phyloP scores from a whole-genome alignment of 2,329 filamentous ascomycete species.

The Pseudocercospora pini-densiflorae region DNA sequence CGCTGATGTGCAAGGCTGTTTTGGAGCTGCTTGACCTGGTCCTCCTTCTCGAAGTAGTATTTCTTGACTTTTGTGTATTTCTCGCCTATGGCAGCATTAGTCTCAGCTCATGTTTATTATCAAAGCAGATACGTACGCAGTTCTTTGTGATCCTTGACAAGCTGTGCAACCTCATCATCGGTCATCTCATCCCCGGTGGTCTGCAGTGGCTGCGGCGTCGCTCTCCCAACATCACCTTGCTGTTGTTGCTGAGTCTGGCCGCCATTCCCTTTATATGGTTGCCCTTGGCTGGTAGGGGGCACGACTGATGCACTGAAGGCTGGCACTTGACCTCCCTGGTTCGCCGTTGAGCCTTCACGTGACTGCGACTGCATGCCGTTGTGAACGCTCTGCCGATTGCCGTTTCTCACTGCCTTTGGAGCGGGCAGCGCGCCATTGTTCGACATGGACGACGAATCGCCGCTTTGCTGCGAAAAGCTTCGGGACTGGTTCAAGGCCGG shows the following conservation, averaged over 20 bases:
- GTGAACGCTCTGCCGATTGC: slow-evolving; percentile 42
- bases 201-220: slow-evolving; percentile 51
- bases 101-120: not conserved
- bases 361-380: slow-evolving; percentile 33
- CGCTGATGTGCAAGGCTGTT: slow-evolving; percentile 98
- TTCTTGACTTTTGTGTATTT: slow-evolving; percentile 99
- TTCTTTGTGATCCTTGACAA: slow-evolving; percentile 56
- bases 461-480: slow-evolving; percentile 38
- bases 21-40: slow-evolving; percentile 90
- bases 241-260: slow-evolving; percentile 32
- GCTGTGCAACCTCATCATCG: slow-evolving; percentile 52
- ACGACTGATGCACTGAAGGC: slow-evolving; percentile 53
- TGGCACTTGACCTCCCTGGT: slow-evolving; percentile 35
- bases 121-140: slow-evolving; percentile 46
- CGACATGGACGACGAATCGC: slow-evolving; percentile 39
- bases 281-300: slow-evolving; percentile 49
- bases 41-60: slow-evolving; percentile 91
- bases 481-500: slow-evolving; percentile 32
- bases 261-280: slow-evolving; percentile 43
- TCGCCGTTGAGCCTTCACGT: slow-evolving; percentile 33
- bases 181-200: slow-evolving; percentile 47
- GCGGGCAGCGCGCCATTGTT: slow-evolving; percentile 38
- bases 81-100: slow-evolving; percentile 61
- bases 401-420: slow-evolving; percentile 33
- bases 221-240: slow-evolving; percentile 34